These are phyloP conservation scores for Boletus coccyginus DNA, from an alignment of 768 basidiomycete species.

Conservation along the genomic window DNA sequence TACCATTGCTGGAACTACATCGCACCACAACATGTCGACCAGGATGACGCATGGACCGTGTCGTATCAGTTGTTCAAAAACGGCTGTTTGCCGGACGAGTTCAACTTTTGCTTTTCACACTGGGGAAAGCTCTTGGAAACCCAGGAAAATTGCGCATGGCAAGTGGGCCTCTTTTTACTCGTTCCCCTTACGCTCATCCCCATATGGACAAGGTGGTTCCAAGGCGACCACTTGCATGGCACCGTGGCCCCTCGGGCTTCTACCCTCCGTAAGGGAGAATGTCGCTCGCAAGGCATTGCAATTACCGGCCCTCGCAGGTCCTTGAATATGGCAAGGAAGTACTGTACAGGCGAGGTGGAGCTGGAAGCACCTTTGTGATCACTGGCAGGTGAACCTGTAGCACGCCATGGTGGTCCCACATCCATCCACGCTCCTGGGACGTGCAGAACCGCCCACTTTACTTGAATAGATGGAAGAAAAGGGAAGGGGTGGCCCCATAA, in stretches of 20 bases:
- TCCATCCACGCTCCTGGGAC: no score
- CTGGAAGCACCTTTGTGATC: background rate
- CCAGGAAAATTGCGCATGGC: slow-evolving; percentile 1
- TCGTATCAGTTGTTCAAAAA: slow-evolving; percentile 9
- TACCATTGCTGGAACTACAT: slow-evolving; percentile 17
- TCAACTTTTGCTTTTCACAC: slow-evolving; percentile 1
- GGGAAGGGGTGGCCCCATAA: no score
- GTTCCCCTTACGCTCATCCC: background rate
- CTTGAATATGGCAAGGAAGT: slow-evolving; percentile 5
- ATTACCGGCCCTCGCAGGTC: slow-evolving; percentile 1
- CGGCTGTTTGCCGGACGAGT: background rate
- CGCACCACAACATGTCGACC: background rate
- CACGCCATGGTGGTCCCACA: no score
- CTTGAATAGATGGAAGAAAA: no score
- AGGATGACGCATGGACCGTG: background rate
- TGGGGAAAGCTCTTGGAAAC: slow-evolving; percentile 4
- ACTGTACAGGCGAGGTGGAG: slow-evolving; percentile 9
- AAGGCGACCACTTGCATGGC: slow-evolving; percentile 8
- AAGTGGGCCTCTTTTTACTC: background rate
- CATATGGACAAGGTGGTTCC: slow-evolving; percentile 8
- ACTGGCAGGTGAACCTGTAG: background rate
- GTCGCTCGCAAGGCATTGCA: slow-evolving; percentile 5
- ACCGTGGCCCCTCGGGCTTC: slow-evolving; percentile 7
- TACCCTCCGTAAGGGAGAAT: background rate
- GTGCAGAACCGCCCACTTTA: no score